Evolutionary conservation across 164 flowering plant species (phyloP).

Genomic region (Tetrastigma voinierianum): DNA sequence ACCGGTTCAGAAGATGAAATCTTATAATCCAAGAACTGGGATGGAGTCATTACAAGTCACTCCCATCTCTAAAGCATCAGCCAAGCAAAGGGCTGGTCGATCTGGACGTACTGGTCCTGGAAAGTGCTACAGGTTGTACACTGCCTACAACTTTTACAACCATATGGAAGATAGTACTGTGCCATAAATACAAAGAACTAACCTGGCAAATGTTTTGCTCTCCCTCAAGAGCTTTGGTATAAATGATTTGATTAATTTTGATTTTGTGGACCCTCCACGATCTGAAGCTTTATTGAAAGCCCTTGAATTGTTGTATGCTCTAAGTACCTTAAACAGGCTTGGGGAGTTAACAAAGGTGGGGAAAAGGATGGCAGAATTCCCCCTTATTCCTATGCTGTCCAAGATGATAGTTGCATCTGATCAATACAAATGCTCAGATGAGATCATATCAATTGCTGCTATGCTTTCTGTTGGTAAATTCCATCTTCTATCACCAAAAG

Average conservation of each 20-base stretch:
- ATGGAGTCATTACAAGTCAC: constrained; percentile 84
- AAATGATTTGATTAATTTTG: constrained; percentile 74
- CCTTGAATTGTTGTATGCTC: constrained; percentile 75
- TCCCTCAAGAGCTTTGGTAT: constrained; percentile 94
- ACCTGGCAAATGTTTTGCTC: constrained; percentile 92
- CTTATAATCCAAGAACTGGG: constrained; percentile 90
- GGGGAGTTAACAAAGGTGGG: no score
- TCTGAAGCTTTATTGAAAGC: constrained; percentile 86
- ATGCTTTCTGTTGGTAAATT: no score
- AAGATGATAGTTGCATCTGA: constrained; percentile 97
- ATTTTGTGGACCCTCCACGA: constrained; percentile 98
- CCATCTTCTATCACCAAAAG: no score
- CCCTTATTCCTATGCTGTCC: constrained; percentile 95
- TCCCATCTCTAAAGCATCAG: constrained; percentile 96
- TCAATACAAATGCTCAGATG: constrained; percentile 72
- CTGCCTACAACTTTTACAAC: constrained; percentile 63
- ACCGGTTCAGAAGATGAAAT: constrained; percentile 92
- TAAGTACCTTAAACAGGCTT: constrained; percentile 83
- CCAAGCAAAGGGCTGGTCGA: constrained; percentile 89
- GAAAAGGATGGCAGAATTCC: constrained; percentile 94
- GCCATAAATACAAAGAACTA: constrained; percentile 92
- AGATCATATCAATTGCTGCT: no score
- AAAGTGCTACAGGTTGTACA: constrained; percentile 81
- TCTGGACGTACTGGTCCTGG: constrained; percentile 98
- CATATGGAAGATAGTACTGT: constrained; percentile 89